Base-by-base conservation (phyloP, 768 basidiomycete genomes). In the Strobilomyces dryophilus region DNA sequence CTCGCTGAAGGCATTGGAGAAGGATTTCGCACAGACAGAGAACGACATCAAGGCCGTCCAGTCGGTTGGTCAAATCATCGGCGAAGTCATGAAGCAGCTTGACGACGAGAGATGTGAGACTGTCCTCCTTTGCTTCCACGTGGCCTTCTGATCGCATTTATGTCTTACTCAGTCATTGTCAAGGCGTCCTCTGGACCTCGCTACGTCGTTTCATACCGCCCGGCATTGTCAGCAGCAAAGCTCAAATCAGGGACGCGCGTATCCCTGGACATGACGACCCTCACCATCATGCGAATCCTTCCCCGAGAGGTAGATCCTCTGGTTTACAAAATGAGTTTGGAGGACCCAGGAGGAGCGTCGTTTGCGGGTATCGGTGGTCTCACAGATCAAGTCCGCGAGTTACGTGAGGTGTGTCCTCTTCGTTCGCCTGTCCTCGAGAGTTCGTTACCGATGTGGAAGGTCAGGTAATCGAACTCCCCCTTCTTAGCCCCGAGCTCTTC, bases 31-130 rank as follows among this genome's bases (percentile, higher is more conserved):
- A 61, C 94, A 95, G 79, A 95, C 93, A 0, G 97, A 99, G 72
- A 94, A 99, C 26, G 95, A 99, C 64, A 95, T 99, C 73, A 98
- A 98, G 73, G 97, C 97, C 40, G 87, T 99, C 15, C 97, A 99
- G 68, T 95, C 92, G 8, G 97, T 98, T 14, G 97, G 97, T 29
- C 97, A 99, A 74, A 98, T 99, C 59, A 95, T 99, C 51, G 97
- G 93, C 56, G 97, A 99, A 74, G 92, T 99, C 52, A 87, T 98
- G 84, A 98, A 98, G 72, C 95, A 99, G 69, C 75, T 99, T 10
- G 97, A 98, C 64, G 93, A 97, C 57, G 95, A 98, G 71, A 80
- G 97, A 71, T 98, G 95, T 95, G 65, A 64, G 91, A 78, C 2
- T 18, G 41, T 34, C 24, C 42, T 15, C 0, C 9, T 51, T 26